Evolutionary conservation across 2,329 filamentous ascomycete species (phyloP), one percentile per base, ranked within the genome.

Genomic region (Ophiocordyceps unilateralis): DNA sequence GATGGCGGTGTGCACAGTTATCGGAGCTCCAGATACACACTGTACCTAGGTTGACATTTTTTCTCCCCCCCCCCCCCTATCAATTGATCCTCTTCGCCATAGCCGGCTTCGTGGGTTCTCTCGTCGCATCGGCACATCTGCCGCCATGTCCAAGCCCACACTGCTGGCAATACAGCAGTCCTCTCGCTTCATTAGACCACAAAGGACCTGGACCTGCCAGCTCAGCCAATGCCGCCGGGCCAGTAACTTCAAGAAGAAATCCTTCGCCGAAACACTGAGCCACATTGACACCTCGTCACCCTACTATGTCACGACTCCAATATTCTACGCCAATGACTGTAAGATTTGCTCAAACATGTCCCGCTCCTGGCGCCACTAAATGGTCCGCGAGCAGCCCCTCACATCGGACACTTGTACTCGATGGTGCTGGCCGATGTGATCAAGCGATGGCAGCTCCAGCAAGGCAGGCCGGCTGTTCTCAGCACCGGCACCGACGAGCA

Each of bases 271-370:
- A 47, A 36, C 17, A 10, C n/a, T 10, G 7, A 9, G n/a, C n/a
- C 19, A 17, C 17, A 19, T 36, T 10, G 19, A 36, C 19, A 9
- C n/a, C 4, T 10, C 14, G 6, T 96, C 96, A 66, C 87, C 89
- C 9, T 95, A 81, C 67, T 98, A 96, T 68, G 71, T 94, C 54
- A 96, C 91, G 5, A 93, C 87, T 9, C 91, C 91, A 2, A 98
- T 98, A 45, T 98, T 96, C 68, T 98, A 98, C 62, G 91, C 98
- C 66, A 98, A 98, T 73, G 85, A 88, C 44, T 78, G 85, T 88
- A 66, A 51, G 43, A 26, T 17, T 10, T 21, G 37, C 28, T 19
- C 20, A 38, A 3, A 22, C n/a, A 17, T 15, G 5, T 38, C 7
- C 26, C 10, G 28, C 14, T 12, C 20, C 19, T n/a, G 2, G 10